phyloP scores from a whole-genome alignment of 805 yeast species.

The Candida piceae region DNA sequence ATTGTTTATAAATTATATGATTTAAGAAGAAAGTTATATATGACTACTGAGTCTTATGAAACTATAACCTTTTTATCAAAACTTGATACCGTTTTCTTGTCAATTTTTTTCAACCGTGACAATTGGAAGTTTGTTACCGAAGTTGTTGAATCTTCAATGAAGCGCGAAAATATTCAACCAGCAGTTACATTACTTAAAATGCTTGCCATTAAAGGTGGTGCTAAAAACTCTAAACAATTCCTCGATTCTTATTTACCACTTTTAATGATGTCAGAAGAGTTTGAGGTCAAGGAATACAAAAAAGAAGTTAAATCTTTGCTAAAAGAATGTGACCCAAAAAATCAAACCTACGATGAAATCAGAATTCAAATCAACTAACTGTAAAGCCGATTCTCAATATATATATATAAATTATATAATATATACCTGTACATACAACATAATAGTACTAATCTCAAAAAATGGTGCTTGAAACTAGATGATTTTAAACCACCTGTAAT shows the following conservation, averaged over 20 bases:
- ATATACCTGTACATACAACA: no score
- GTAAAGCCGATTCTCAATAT: slow-evolving; percentile 1
- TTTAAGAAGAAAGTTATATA: slow-evolving; percentile 3
- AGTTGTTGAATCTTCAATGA: slow-evolving; percentile 11
- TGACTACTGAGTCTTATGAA: no score
- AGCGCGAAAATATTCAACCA: slow-evolving; percentile 11
- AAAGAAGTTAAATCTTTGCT: slow-evolving; percentile 1
- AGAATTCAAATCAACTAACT: background rate
- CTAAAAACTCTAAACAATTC: slow-evolving; percentile 9
- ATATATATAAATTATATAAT: no score
- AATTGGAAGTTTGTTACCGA: slow-evolving; percentile 14
- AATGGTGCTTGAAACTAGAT: slow-evolving; percentile 1
- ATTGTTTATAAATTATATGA: slow-evolving; percentile 11
- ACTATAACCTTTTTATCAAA: slow-evolving; percentile 4
- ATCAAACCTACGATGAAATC: slow-evolving; percentile 3
- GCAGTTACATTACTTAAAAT: slow-evolving; percentile 7
- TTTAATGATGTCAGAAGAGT: slow-evolving; percentile 5
- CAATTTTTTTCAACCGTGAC: slow-evolving; percentile 13
- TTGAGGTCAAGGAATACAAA: slow-evolving; percentile 3
- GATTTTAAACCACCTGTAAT: slow-evolving; percentile 18
- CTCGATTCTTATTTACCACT: slow-evolving; percentile 13
- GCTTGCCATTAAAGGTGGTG: slow-evolving; percentile 6
- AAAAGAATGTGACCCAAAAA: slow-evolving; percentile 5
- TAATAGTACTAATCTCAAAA: no score
- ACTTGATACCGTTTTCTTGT: slow-evolving; percentile 13